Percentiles rank a stretch among this genome's conserved stretches.
phyloP scores from a whole-genome alignment of 345 rosid genomes.

The Citrus maxima region DNA sequence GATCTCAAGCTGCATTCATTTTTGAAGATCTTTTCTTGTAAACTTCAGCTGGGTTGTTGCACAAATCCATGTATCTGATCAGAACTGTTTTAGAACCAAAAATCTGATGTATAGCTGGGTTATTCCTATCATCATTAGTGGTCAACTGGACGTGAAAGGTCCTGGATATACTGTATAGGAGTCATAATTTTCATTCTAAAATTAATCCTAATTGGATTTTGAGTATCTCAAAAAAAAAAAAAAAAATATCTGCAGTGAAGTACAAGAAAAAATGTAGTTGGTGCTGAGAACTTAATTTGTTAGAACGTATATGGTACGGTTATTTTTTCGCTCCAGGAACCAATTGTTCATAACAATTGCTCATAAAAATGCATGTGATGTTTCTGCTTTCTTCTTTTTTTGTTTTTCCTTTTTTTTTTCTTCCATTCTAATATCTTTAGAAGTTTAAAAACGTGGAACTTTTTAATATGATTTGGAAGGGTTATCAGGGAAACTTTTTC shows the following conservation, averaged over 20 bases:
- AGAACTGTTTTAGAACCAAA: neutral
- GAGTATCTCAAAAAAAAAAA: neutral
- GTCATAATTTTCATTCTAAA: neutral
- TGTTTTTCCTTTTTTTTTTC: neutral
- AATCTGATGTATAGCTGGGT: neutral
- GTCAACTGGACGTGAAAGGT: neutral
- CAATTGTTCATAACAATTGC: neutral
- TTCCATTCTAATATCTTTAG: neutral
- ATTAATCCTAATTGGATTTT: neutral
- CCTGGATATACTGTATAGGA: neutral
- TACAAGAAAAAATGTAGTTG: neutral
- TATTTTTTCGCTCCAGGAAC: neutral
- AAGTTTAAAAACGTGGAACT: neutral
- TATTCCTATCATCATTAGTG: neutral
- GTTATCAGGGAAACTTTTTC: neutral
- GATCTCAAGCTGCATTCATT: neutral
- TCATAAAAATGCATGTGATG: neutral
- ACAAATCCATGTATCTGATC: neutral
- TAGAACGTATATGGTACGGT: neutral
- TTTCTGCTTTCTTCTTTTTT: neutral
- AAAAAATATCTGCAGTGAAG: neutral
- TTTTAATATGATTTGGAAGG: neutral
- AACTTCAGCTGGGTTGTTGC: neutral
- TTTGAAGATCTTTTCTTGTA: constrained; percentile 13
- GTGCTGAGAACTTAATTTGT: neutral